Percentiles rank a stretch among this genome's conserved stretches.
These are phyloP conservation scores for Cnidoscolus chayamansa DNA, from an alignment of 441 rosid species.

Conservation along the genomic window DNA sequence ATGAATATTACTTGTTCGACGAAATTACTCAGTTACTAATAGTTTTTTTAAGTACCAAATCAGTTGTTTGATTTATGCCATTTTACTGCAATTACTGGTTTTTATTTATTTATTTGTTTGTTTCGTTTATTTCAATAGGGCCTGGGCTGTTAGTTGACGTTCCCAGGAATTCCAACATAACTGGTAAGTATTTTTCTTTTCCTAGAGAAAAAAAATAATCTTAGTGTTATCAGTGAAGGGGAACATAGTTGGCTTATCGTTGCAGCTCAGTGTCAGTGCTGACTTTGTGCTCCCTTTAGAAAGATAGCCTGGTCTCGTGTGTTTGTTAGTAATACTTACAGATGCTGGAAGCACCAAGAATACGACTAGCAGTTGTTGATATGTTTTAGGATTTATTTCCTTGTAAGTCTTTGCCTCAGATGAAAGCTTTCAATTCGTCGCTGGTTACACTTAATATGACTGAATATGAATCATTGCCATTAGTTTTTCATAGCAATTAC, in stretches of 20 bases:
- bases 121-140: conserved; percentile 29
- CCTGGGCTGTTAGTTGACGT: conserved; percentile 58
- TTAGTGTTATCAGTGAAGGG: no score
- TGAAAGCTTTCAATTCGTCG: background rate
- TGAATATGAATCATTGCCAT: background rate
- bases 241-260: background rate
- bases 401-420: background rate
- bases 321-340: background rate
- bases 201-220: no score
- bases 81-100: background rate
- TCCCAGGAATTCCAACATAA: conserved; percentile 55
- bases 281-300: background rate
- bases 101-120: background rate
- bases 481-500: background rate
- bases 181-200: conserved; percentile 36
- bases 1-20: conserved; percentile 6
- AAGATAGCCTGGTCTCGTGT: background rate
- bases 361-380: background rate
- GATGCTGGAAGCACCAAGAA: background rate
- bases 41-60: background rate
- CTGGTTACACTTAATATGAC: background rate
- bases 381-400: background rate
- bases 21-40: background rate
- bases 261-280: background rate
- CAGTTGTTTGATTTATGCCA: background rate